Conservation (phyloP, 2,329 filamentous ascomycete species). For the Ceratocystis cacaofunesta region DNA sequence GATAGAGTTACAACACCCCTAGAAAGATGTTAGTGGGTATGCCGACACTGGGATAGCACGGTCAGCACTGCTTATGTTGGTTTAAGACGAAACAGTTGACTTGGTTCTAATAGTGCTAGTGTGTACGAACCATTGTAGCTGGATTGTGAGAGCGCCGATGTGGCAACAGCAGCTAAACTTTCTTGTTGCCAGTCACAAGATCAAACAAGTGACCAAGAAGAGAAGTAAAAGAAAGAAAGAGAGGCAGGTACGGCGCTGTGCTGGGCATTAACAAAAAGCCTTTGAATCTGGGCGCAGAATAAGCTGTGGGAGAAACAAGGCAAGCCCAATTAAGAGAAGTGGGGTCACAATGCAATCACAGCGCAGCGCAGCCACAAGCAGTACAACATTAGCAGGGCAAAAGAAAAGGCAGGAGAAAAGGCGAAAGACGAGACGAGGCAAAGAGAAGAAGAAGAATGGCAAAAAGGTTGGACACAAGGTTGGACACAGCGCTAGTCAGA, state of each 20-base stretch:
- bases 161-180: neutral
- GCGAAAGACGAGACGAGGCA: neutral
- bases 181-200: neutral
- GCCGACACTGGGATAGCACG: neutral
- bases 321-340: neutral
- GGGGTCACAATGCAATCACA: slow-evolving; percentile 1
- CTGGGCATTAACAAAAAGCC: neutral
- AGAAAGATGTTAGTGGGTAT: slow-evolving; percentile 1
- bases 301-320: neutral
- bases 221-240: neutral
- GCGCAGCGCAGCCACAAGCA: neutral
- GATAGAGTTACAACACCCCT: slow-evolving; percentile 7
- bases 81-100: neutral
- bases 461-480: neutral
- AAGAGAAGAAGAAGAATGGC: neutral
- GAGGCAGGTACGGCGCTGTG: neutral
- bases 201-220: neutral
- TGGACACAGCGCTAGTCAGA: too few relatives aligned
- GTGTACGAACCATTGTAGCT: neutral
- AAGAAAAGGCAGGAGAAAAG: too few relatives aligned
- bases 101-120: neutral
- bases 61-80: neutral
- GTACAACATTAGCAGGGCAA: neutral
- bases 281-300: neutral
- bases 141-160: neutral